Evolutionary conservation across 495 filamentous ascomycete genomes (phyloP).

Genomic region (Penicillium odoratum): DNA sequence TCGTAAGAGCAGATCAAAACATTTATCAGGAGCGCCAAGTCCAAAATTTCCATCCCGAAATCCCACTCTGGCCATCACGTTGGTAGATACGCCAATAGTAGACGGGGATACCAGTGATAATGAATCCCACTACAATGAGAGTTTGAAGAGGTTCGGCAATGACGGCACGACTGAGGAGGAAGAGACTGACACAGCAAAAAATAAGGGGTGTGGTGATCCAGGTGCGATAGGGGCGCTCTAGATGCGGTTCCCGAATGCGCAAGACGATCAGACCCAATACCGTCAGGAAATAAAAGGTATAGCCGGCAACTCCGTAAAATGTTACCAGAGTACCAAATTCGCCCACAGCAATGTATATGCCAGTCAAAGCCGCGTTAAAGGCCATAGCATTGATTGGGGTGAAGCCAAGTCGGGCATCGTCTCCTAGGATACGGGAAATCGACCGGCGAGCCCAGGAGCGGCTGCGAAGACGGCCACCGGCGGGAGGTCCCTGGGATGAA

Average conservation of each 20-base stretch:
- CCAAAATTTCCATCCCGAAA: conserved; percentile 64
- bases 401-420: conserved; percentile 61
- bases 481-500: conserved; percentile 27
- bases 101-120: conserved; percentile 78
- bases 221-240: conserved; percentile 87
- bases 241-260: conserved; percentile 79
- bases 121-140: conserved; percentile 78
- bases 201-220: conserved; percentile 98
- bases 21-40: conserved; percentile 35
- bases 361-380: conserved; percentile 72
- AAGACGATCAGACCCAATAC: conserved; percentile 92
- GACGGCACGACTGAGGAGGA: conserved; percentile 81
- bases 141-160: conserved; percentile 91
- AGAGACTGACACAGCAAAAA: conserved; percentile 96
- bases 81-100: conserved; percentile 83
- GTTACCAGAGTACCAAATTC: conserved; percentile 90
- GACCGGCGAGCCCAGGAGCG: conserved; percentile 59
- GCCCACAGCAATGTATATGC: conserved; percentile 77
- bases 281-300: conserved; percentile 94
- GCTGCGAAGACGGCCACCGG: conserved; percentile 50
- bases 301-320: conserved; percentile 96
- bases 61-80: conserved; percentile 43
- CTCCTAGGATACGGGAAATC: conserved; percentile 58
- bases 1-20: conserved; percentile 12
- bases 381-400: conserved; percentile 89